Base-by-base conservation (phyloP, 2,329 filamentous ascomycete species). In the Geosmithia flava region DNA sequence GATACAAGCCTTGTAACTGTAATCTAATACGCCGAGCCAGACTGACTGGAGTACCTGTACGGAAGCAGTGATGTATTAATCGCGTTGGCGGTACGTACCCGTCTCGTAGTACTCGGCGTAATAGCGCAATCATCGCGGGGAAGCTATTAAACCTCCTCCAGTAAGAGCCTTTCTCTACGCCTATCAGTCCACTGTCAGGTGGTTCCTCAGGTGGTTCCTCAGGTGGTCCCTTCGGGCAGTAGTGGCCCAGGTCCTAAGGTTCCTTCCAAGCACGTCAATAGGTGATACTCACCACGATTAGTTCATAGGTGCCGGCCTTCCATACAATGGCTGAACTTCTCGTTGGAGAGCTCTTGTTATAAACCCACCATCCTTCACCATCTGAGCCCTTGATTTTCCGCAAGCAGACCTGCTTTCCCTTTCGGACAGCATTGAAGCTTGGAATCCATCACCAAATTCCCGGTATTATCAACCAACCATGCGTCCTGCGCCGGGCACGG, bases 401-500 rank as follows among this genome's bases (percentile, higher is more conserved):
- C 11, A 11, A 37, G 33, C 11, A 37, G 15, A 11, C 13, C 33
- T 37, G 11, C 11, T 37, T 37, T 37, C 33, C 13, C 33, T 11
- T 37, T 16, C 15, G 3, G 15, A 11, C 3, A 37, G 11, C 3
- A 11, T 7, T n/a, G n/a, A 6, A 37, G 33, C 11, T 11, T 37
- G 13, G 33, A 37, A 37, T 37, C 23, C 33, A 7, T 11, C 5
- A 5, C 10, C 33, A 13, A 13, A 13, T 37, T 11, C 13, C 33
- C 15, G 10, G 11, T 37, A 37, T 3, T 37, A 13, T 11, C 10
- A 16, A 6, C 39, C 42, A 44, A 45, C 27, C 47, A 48, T 48
- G 47, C 47, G 47, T 11, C 47, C 47, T 16, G 30, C 23, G 16
- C 47, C 47, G 33, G 47, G 47, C 42, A 29, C 37, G 41, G 29